Evolutionary conservation across 78 protist species (phyloP).

Genomic region (Speleostelium caveatum): DNA sequence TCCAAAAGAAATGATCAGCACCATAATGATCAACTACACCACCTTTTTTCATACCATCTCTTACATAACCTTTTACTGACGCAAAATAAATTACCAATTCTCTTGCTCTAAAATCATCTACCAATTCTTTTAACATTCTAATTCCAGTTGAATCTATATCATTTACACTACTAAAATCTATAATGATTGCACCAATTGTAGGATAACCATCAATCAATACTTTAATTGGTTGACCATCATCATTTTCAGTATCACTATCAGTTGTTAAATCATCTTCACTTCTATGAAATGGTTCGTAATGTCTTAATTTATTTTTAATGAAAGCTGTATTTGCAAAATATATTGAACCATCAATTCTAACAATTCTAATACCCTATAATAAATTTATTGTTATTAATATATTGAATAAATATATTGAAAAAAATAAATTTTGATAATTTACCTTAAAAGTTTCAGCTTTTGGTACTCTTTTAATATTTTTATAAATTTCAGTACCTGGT

Average conservation of each 20-base stretch:
- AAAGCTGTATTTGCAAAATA: constrained; percentile 60
- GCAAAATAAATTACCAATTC: constrained; percentile 62
- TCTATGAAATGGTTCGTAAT: constrained; percentile 28
- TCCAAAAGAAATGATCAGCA: constrained; percentile 76
- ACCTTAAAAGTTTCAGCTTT: constrained; percentile 70
- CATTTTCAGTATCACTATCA: constrained; percentile 20
- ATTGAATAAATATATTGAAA: not conserved
- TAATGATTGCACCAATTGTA: constrained; percentile 50
- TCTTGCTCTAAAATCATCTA: constrained; percentile 26
- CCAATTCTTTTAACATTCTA: constrained; percentile 61
- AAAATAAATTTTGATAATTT: not conserved
- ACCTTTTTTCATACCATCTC: constrained; percentile 67
- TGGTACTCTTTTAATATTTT: constrained; percentile 70
- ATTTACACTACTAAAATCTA: constrained; percentile 69
- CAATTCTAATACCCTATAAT: constrained; percentile 50
- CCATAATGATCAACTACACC: constrained; percentile 72
- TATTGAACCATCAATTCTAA: constrained; percentile 72
- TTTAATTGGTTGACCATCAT: constrained; percentile 14
- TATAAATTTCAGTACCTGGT: constrained; percentile 69
- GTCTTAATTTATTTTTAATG: constrained; percentile 58
- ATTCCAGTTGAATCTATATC: constrained; percentile 77
- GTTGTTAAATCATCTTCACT: not conserved
- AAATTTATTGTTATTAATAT: not conserved
- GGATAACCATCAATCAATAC: constrained; percentile 40
- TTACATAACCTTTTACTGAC: constrained; percentile 58